Evolutionary conservation across 345 rosid genomes (phyloP).

Genomic region (Passiflora organensis): DNA sequence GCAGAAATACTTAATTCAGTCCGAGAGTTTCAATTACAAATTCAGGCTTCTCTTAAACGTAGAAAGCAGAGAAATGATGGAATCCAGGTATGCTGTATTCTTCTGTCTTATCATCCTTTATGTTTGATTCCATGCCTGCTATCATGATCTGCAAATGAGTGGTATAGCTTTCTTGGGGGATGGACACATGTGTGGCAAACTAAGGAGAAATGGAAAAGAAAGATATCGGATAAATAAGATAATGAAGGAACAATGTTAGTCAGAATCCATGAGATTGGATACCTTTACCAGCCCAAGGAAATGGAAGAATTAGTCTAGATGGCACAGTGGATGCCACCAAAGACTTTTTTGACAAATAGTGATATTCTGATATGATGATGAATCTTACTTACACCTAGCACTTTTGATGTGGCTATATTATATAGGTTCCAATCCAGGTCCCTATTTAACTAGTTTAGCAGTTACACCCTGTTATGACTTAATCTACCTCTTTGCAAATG

Average conservation of each 20-base stretch:
- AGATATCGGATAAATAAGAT: not conserved
- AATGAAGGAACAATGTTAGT: not conserved
- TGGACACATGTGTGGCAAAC: too few relatives aligned
- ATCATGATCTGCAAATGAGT: too few relatives aligned
- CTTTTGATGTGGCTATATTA: too few relatives aligned
- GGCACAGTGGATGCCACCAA: not conserved
- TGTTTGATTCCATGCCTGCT: not conserved
- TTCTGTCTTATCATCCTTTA: constrained; percentile 1
- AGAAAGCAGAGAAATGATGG: constrained; percentile 96
- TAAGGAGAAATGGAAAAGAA: too few relatives aligned
- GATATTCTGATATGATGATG: not conserved
- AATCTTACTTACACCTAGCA: too few relatives aligned
- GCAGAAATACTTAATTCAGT: constrained; percentile 82
- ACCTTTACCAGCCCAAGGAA: not conserved
- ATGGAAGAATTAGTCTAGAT: not conserved
- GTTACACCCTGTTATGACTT: too few relatives aligned
- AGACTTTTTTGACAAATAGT: constrained; percentile 3
- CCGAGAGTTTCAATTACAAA: constrained; percentile 82
- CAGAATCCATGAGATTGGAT: not conserved
- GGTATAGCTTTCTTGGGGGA: too few relatives aligned
- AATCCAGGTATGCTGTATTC: constrained; percentile 52
- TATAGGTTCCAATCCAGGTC: too few relatives aligned
- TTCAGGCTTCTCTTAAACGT: constrained; percentile 76
- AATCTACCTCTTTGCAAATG: too few relatives aligned
- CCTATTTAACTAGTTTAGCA: too few relatives aligned